Evolutionary conservation across 441 rosid genomes (phyloP), one percentile per base, ranked within the genome.

Genomic region (Gossypium davidsonii): DNA sequence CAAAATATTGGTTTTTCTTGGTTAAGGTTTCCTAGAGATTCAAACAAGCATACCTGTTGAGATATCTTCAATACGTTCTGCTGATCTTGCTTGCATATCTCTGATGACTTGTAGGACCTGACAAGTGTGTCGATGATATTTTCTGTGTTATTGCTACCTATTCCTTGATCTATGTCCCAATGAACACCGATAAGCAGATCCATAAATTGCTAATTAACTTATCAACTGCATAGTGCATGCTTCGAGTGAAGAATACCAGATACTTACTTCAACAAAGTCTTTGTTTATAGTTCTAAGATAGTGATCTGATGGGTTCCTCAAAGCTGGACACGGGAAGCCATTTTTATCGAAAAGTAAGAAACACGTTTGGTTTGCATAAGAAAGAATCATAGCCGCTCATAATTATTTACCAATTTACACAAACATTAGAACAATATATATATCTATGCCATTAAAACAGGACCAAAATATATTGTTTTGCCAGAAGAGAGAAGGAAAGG

Each of bases 261-360:
- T 42, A 46, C 81, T 76, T 75, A 81, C 87, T 18, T 57, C 64
- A 2, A 81, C 85, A 3, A 88, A 86, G 73, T 86, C 90, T 28
- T 80, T 80, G 68, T 88, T 86, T 69, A 88, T 86, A 12, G 76
- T 82, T 74, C 85, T 74, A 9, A 86, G 83, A 63, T 78, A 86
- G 70, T 86, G 85, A 73, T 86, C 90, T 1, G 85, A 83, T 4
- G 90, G 92, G 65, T 85, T 88, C 66, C 81, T 78, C 14, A 78
- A 52, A 42, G 75, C 42, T 21, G 89, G 86, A 67, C 87, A 88
- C 9, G 86, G 85, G 59, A 83, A 85, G 18, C 90, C 89, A 81
- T 57, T 79, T 10, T 84, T 68, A 3, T 83, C 77, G 62, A 88
- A 88, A 72, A 86, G 83, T 12, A 9, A 42, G 34, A 28, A 4